Evolutionary conservation across 2,329 filamentous ascomycete species (phyloP).

Genomic region (Stemphylium vesicarium): DNA sequence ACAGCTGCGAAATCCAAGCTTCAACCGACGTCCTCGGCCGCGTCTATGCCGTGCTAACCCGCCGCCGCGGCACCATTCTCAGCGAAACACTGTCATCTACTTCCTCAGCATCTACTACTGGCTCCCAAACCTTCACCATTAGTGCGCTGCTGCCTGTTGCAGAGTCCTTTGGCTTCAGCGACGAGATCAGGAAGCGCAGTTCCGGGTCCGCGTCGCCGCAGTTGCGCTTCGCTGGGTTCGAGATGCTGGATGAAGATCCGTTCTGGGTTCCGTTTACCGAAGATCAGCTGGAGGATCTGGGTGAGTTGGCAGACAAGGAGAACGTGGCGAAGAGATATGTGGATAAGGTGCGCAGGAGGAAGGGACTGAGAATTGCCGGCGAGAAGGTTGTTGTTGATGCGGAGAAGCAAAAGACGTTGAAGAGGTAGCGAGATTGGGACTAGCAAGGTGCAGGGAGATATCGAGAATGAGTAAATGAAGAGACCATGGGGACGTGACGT

Average conservation of each 20-base stretch:
- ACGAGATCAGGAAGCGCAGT: constrained; percentile 95
- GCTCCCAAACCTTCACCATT: constrained; percentile 96
- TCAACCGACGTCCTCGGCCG: constrained; percentile 93
- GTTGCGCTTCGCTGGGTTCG: constrained; percentile 90
- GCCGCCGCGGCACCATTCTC: constrained; percentile 85
- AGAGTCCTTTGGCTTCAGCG: constrained; percentile 93
- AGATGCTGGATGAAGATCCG: constrained; percentile 92
- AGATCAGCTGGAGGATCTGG: constrained; percentile 94
- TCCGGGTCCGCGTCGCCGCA: constrained; percentile 91
- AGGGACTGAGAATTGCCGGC: constrained; percentile 81
- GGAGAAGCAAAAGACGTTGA: constrained; percentile 85
- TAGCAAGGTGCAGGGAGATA: too few relatives aligned
- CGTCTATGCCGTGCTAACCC: constrained; percentile 97
- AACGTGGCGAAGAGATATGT: constrained; percentile 97
- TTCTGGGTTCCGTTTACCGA: constrained; percentile 98
- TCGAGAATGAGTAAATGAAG: too few relatives aligned
- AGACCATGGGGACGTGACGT: too few relatives aligned
- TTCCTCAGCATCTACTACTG: constrained; percentile 90
- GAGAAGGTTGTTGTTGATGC: constrained; percentile 75
- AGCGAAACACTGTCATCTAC: constrained; percentile 93
- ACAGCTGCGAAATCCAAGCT: constrained; percentile 96
- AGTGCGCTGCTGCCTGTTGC: constrained; percentile 86
- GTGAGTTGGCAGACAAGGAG: constrained; percentile 90
- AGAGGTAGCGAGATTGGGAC: constrained; percentile 54
- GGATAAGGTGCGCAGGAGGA: constrained; percentile 83